Base-by-base conservation (phyloP, 495 filamentous ascomycete species). In the Daldinia grandis region DNA sequence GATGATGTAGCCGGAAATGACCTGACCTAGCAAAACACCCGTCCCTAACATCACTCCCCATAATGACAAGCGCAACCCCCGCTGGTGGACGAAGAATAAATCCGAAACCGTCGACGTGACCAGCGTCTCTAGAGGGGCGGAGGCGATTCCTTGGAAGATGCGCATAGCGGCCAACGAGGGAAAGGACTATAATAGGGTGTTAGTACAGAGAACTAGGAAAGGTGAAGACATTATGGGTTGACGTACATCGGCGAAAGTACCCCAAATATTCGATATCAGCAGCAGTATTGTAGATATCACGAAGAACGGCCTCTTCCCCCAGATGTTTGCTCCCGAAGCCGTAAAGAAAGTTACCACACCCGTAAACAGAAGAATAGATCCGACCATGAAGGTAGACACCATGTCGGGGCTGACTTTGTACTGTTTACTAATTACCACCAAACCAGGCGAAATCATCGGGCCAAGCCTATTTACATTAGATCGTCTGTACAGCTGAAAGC, bases 71-170 rank as follows among this genome's bases (percentile, higher is more conserved):
- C 66, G 71, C 31, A 66, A 49, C 42, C 71, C 71, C 60, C 66
- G 53, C 54, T 74, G 66, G 24, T 88, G 86, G 31, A 88, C 84
- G 66, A 83, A 88, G 76, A 83, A 88, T 10, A 88, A 72, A 76
- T 88, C 86, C 33, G 84, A 86, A 17, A 88, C 85, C 54, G 83
- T 86, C 2, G 86, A 85, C 74, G 87, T 88, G 5, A 88, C 84
- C 24, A 87, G 58, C 1, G 85, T 86, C 73, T 88, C 86, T 47
- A 88, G 85, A 0, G 86, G 86, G 5, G 86, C 86, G 62, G 87
- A 73, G 15, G 82, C 85, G 24, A 88, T 81, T 28, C 86, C 86
- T 66, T 88, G 86, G 54, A 88, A 83, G 40, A 88, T 79, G 10
- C 86, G 81, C 64, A 78, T 78, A 7, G 71, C 73, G 3, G 74